Conservation (phyloP, 768 basidiomycete species). For the Strobilomyces dryophilus region DNA sequence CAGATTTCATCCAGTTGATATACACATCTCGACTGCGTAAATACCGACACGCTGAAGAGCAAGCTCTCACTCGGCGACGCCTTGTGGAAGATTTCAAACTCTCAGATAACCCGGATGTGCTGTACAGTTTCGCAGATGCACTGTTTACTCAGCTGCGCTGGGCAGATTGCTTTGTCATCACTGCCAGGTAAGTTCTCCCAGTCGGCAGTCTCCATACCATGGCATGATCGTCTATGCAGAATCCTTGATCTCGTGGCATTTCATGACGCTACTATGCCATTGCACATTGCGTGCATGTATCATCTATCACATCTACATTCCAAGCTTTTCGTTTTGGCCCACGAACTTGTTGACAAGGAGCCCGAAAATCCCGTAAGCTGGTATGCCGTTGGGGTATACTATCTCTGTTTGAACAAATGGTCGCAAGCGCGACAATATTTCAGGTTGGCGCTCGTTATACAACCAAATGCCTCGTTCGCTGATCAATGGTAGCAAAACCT, state of each 20-base stretch:
- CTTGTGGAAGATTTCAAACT: slow-evolving; percentile 81
- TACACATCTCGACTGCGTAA: slow-evolving; percentile 91
- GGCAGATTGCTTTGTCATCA: slow-evolving; percentile 92
- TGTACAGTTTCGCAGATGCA: slow-evolving; percentile 88
- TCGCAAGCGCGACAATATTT: slow-evolving; percentile 91
- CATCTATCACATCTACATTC: slow-evolving; percentile 90
- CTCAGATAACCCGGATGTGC: slow-evolving; percentile 87
- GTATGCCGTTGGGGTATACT: slow-evolving; percentile 99
- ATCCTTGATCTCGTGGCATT: slow-evolving; percentile 82
- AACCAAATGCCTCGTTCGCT: not conserved
- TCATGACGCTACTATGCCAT: slow-evolving; percentile 84
- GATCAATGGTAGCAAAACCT: slow-evolving; percentile 70
- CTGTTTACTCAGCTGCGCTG: slow-evolving; percentile 85
- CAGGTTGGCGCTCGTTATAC: slow-evolving; percentile 53
- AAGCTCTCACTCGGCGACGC: slow-evolving; percentile 71
- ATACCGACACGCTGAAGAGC: slow-evolving; percentile 80
- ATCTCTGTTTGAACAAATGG: slow-evolving; percentile 84
- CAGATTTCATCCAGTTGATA: slow-evolving; percentile 87
- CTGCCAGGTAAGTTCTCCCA: slow-evolving; percentile 53
- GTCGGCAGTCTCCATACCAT: not conserved
- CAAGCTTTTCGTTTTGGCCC: slow-evolving; percentile 91
- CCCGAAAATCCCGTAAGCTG: slow-evolving; percentile 92
- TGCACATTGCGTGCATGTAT: slow-evolving; percentile 98
- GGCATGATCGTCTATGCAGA: slow-evolving; percentile 37
- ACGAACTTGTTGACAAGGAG: slow-evolving; percentile 92